phyloP scores from a whole-genome alignment of 257 asterid genomes.

The Solanum virginianum region DNA sequence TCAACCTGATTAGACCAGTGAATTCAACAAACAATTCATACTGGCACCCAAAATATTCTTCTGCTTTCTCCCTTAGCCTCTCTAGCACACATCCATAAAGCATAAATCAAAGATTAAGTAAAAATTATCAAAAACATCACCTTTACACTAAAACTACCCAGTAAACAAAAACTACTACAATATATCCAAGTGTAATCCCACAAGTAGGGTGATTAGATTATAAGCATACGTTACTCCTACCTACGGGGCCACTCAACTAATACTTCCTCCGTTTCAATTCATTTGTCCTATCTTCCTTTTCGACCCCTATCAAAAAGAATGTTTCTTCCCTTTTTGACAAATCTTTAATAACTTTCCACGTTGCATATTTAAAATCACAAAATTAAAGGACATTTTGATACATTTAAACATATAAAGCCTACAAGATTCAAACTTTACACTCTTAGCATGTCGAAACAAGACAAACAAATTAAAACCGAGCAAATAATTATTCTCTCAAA shows the following conservation, averaged over 20 bases:
- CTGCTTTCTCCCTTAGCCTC: conserved; percentile 69
- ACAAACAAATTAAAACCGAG: background rate
- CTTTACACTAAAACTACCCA: background rate
- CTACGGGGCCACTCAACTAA: background rate
- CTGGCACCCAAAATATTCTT: conserved; percentile 69
- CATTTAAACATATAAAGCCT: background rate
- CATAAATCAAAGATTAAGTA: background rate
- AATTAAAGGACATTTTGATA: background rate
- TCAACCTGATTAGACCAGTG: conserved; percentile 80
- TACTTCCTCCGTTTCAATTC: background rate
- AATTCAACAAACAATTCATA: conserved; percentile 80
- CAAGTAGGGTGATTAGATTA: background rate
- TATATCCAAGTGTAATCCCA: background rate
- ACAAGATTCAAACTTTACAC: background rate
- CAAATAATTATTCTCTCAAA: background rate
- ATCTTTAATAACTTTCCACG: background rate
- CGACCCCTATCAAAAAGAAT: background rate
- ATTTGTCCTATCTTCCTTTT: background rate
- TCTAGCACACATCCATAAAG: conserved; percentile 20
- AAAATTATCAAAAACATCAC: background rate
- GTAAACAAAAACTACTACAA: background rate
- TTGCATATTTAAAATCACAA: background rate
- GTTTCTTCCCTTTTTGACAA: background rate
- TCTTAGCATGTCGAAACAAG: background rate
- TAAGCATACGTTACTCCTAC: background rate